Conservation (phyloP, 106 monocot genomes). For the Alisma plantagoaquatica region DNA sequence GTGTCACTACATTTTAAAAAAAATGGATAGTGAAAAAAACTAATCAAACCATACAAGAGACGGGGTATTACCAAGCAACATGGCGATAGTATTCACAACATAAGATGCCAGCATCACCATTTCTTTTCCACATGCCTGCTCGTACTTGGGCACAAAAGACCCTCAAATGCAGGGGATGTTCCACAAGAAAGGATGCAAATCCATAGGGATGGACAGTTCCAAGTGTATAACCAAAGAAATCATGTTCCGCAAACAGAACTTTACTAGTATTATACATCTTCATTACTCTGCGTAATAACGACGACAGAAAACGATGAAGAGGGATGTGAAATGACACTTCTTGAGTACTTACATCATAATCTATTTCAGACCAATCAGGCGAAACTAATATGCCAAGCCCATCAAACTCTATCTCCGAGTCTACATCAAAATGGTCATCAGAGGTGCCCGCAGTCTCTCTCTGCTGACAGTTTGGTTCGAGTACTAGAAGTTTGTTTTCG, state of each 20-base stretch:
- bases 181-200: constrained; percentile 81
- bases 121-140: constrained; percentile 97
- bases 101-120: constrained; percentile 69
- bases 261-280: constrained; percentile 33
- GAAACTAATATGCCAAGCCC: constrained; percentile 27
- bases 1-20: neutral
- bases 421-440: constrained; percentile 21
- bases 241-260: constrained; percentile 7
- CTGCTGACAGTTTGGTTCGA: too few relatives aligned
- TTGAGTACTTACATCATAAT: constrained; percentile 71
- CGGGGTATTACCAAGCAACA: constrained; percentile 40
- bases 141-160: constrained; percentile 92
- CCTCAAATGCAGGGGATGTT: constrained; percentile 77
- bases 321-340: constrained; percentile 94
- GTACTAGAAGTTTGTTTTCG: too few relatives aligned
- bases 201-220: constrained; percentile 47
- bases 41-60: too few relatives aligned
- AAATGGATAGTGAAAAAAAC: neutral
- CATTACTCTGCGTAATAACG: constrained; percentile 51
- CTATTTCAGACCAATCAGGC: constrained; percentile 52
- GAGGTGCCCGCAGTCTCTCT: neutral
- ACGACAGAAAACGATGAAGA: constrained; percentile 81
- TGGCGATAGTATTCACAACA: constrained; percentile 55
- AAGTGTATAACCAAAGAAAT: constrained; percentile 53
- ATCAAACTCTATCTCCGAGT: constrained; percentile 5